A percentile compares a stretch with the other conserved stretches of the same genome.
Conservation (phyloP, 148 eudicot genomes). For the Rhododendron mucronatum region DNA sequence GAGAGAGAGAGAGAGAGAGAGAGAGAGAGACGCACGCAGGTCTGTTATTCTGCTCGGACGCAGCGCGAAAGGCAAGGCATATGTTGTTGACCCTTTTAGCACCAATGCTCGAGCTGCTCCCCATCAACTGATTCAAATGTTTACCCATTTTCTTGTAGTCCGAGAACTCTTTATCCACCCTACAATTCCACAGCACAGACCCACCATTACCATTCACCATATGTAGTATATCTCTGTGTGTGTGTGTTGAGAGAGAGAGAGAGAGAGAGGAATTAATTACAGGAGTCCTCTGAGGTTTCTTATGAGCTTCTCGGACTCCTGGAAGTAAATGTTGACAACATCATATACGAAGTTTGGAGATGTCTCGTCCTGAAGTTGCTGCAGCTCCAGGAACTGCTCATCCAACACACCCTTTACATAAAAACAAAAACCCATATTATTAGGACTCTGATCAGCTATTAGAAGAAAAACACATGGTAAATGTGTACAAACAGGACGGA, state of each 20-base stretch:
- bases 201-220: background rate
- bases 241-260: background rate
- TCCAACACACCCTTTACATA: constrained; percentile 69
- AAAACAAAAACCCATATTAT: background rate
- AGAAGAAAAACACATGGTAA: background rate
- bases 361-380: constrained; percentile 79
- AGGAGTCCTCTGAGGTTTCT: constrained; percentile 52
- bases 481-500: background rate
- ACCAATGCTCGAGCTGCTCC: constrained; percentile 97
- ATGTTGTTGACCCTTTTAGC: constrained; percentile 78
- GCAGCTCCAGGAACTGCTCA: constrained; percentile 89
- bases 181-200: constrained; percentile 13
- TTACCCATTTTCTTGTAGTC: constrained; percentile 84
- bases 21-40: constrained; percentile 40
- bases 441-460: background rate
- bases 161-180: constrained; percentile 65
- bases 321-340: constrained; percentile 79
- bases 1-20: background rate
- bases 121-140: constrained; percentile 88
- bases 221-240: background rate
- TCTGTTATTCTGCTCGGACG: constrained; percentile 75
- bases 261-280: constrained; percentile 23
- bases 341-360: constrained; percentile 84
- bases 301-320: constrained; percentile 85
- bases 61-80: constrained; percentile 82